phyloP scores from a whole-genome alignment of 1,139 yeast species.

The Groenewaldozyma sp. region DNA sequence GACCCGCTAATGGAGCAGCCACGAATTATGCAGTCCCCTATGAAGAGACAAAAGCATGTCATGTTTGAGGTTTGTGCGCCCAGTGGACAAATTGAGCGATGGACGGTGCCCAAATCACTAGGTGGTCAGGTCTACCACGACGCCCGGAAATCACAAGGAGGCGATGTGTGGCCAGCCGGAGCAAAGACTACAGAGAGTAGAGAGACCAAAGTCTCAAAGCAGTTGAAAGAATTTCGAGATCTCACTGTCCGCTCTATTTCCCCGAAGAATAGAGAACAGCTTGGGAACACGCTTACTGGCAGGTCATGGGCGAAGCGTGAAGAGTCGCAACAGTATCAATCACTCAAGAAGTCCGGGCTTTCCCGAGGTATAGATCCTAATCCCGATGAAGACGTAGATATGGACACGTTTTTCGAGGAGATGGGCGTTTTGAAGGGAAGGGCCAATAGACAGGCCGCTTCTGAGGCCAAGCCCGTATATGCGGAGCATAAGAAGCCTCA shows the following conservation, averaged over 20 bases:
- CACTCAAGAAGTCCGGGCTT: neutral
- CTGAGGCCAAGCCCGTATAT: neutral
- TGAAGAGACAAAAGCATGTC: conserved; percentile 77
- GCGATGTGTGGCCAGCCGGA: conserved; percentile 86
- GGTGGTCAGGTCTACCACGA: conserved; percentile 77
- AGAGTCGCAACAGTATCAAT: conserved; percentile 2
- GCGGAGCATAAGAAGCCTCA: conserved; percentile 1
- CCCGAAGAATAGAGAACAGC: conserved; percentile 1
- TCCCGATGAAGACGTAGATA: conserved; percentile 8
- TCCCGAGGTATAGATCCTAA: conserved; percentile 12
- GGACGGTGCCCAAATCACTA: conserved; percentile 78
- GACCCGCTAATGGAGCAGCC: conserved; percentile 17
- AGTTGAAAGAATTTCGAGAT: conserved; percentile 12
- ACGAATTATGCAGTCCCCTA: conserved; percentile 62
- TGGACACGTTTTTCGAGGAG: conserved; percentile 18
- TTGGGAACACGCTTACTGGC: conserved; percentile 2
- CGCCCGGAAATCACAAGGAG: conserved; percentile 73
- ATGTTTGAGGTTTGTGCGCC: conserved; percentile 71
- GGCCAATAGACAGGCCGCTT: conserved; percentile 1
- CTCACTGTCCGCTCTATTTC: neutral
- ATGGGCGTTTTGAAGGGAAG: conserved; percentile 10
- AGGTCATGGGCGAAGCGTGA: conserved; percentile 5
- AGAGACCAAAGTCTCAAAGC: conserved; percentile 17
- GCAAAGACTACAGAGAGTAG: conserved; percentile 44
- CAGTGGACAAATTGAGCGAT: conserved; percentile 68